Evolutionary conservation across 2,329 filamentous ascomycete species (phyloP), one percentile per base, ranked within the genome.

Genomic region (Colletotrichum brevisporum): DNA sequence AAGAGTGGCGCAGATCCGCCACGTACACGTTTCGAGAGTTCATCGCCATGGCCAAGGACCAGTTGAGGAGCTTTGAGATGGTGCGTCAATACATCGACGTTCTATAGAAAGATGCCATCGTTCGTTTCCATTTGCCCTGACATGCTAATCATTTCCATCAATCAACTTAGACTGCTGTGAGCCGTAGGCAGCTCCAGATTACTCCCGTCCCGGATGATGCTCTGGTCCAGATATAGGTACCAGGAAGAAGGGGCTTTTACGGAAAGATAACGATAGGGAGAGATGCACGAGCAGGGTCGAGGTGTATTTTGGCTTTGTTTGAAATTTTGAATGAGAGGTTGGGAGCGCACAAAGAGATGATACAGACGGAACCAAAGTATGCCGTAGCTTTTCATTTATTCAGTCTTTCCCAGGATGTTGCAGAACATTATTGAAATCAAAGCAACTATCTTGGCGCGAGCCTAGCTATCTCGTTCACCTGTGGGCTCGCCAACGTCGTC

Each of bases 41-140:
- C 54, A 59, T 65, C 36, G 13, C 36, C 15, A 65, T 65, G 54
- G 62, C 55, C 5, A 65, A 60, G 10, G 54, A 53, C 10, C 59
- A 26, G 39, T 48, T 59, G n/a, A 65, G 48, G 41, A 60, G 21
- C 6, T 65, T 65, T 6, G 27, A 27, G 4, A 53, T 65, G 26
- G 62, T 48, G 27, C 15, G 62, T 47, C 13, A 3, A 56, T 45
- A n/a, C n/a, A 10, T 56, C 16, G 10, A 26, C 16, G n/a, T 59
- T 59, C 47, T 39, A n/a, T 18, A 41, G 6, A 12, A 8, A 41
- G n/a, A 51, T 2, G 16, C 31, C 13, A 5, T 27, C 26, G n/a
- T 8, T 36, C 24, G 13, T 47, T 36, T 47, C n/a, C 6, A 10
- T 43, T 21, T 10, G 9, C 36, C 36, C 31, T 52, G 36, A 2